phyloP scores from a whole-genome alignment of 2,329 filamentous ascomycete species.

The Diaporthe citriasiana region DNA sequence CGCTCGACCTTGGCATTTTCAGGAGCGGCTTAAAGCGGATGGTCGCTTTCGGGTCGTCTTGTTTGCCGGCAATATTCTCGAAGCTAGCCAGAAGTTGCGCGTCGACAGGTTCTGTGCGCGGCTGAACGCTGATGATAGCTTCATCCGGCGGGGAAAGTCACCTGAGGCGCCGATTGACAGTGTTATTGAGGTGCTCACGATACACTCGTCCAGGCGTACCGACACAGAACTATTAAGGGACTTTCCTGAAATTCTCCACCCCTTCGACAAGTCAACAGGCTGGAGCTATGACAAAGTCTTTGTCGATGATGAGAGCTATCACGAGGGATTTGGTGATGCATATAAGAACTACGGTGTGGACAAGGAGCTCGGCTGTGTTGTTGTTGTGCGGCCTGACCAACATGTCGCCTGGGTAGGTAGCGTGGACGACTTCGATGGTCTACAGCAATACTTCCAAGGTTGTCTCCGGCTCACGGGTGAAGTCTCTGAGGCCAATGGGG shows the following conservation, averaged over 20 bases:
- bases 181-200: conserved; percentile 71
- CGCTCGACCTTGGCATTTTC: conserved; percentile 70
- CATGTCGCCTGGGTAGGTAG: conserved; percentile 66
- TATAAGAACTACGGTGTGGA: conserved; percentile 73
- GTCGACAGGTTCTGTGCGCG: conserved; percentile 62
- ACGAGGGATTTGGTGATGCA: conserved; percentile 64
- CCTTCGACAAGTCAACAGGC: conserved; percentile 60
- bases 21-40: conserved; percentile 66
- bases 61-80: conserved; percentile 71
- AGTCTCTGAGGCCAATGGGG: neutral
- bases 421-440: conserved; percentile 53
- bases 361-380: conserved; percentile 66
- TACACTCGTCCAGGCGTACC: conserved; percentile 68
- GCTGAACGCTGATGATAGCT: conserved; percentile 53
- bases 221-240: conserved; percentile 64
- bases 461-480: conserved; percentile 37
- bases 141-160: conserved; percentile 58
- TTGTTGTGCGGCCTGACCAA: conserved; percentile 76
- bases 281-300: conserved; percentile 72
- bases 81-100: conserved; percentile 57
- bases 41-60: conserved; percentile 71
- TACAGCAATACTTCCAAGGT: conserved; percentile 53
- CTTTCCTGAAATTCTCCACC: conserved; percentile 64
- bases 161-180: conserved; percentile 44
- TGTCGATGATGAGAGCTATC: conserved; percentile 67